Base-by-base conservation (phyloP, 495 filamentous ascomycete species). In the Penicillium egyptiacum region DNA sequence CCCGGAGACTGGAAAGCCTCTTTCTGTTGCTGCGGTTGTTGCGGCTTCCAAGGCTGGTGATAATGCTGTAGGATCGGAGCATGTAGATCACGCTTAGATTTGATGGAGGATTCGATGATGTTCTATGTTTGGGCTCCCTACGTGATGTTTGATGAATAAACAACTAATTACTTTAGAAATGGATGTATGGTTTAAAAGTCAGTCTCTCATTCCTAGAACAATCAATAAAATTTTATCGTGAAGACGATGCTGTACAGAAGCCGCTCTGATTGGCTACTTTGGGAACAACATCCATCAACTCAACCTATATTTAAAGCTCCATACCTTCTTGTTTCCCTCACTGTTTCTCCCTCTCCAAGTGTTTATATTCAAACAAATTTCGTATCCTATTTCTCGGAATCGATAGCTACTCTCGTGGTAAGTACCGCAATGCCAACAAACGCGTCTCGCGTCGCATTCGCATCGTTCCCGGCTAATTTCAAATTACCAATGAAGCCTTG, bases 1-100 rank as follows among this genome's bases (percentile, higher is more conserved):
- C 44, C 69, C 75, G 1, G 80, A 82, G 64, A 64, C 69, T 35
- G 78, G 77, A 23, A 67, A 70, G 45, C 50, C 53, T 30, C 26
- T 60, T 31, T 59, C 61, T 23, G 50, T 62, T 45, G 49, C 23
- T 37, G 56, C 56, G 19, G 54, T 12, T 8, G 23, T 22, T 44
- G 35, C 25, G 12, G 33, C 50, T 31, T 52, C 66, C 7, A 61
- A 69, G 57, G 22, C 25, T 23, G 61, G 47, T 12, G 53, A 60
- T 17, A 54, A 60, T 40, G 35, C 42, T 10, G 53, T 50, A 33
- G 59, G 53, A 16, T 53, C 57, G n/a, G 67, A 70, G 58, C 67
- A 70, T 57, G 67, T 67, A 19, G 67, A 68, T 57, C 55, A 31
- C n/a, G 42, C 55, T 47, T 69, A 67, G 7, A 22, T 35, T 33